These are phyloP conservation scores for Phialophora tarda DNA, from an alignment of 2,329 filamentous ascomycete species.

Conservation along the genomic window DNA sequence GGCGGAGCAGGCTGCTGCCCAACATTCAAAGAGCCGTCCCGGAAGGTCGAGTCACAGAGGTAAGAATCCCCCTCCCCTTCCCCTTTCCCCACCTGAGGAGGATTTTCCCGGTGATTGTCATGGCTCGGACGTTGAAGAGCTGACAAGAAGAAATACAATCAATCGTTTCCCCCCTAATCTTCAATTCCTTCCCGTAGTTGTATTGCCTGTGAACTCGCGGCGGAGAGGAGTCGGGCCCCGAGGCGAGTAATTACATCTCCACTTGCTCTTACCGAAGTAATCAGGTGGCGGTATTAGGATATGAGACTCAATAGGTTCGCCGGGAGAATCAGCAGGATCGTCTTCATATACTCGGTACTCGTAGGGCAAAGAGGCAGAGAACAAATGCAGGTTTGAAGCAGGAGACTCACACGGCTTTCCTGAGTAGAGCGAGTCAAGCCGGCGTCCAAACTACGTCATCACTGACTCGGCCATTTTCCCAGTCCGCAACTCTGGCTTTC, in stretches of 20 bases:
- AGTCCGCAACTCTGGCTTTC: background rate
- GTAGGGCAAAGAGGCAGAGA: background rate
- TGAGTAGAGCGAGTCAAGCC: background rate
- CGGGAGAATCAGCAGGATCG: background rate
- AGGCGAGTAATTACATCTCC: background rate
- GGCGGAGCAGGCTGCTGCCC: background rate
- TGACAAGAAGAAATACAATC: background rate
- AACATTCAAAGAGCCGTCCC: background rate
- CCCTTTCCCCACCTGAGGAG: too few species aligned
- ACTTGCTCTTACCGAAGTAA: background rate
- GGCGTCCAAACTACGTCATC: background rate
- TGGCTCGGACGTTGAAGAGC: background rate
- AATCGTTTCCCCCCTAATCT: background rate
- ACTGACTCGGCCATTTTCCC: background rate
- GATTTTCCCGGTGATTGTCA: background rate
- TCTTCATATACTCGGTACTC: background rate
- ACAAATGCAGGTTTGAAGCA: background rate
- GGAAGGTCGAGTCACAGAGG: background rate
- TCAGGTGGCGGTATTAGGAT: background rate
- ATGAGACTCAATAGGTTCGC: background rate
- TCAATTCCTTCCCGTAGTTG: background rate
- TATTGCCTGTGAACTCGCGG: background rate
- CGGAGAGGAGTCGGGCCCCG: background rate
- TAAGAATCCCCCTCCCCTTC: background rate
- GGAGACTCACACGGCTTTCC: too few species aligned